Percentiles rank a stretch among this genome's conserved stretches.
Conservation (phyloP, 192 early-diverging fungal species). For the Allomyces javanicus region DNA sequence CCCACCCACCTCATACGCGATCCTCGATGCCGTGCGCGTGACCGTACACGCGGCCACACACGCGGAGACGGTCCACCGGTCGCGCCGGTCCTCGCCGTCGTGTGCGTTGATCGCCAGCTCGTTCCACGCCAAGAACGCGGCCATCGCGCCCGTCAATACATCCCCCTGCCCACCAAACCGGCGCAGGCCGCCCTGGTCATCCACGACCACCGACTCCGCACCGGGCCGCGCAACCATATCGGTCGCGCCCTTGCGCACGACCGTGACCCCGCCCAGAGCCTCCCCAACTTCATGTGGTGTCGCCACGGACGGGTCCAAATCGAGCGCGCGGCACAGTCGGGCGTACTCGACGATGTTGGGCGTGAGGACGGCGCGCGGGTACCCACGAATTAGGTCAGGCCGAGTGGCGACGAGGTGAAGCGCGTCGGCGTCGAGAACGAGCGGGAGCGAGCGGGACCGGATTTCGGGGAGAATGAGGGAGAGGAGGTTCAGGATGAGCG, state of each 20-base stretch:
- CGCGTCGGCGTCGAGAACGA: conserved; percentile 91
- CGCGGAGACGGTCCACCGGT: too few relatives aligned
- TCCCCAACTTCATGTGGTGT: conserved; percentile 29
- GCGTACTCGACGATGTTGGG: conserved; percentile 76
- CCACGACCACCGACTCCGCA: conserved; percentile 16
- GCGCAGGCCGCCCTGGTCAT: conserved; percentile 44
- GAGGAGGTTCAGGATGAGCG: conserved; percentile 40
- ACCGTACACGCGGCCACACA: too few relatives aligned
- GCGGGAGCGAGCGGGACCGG: conserved; percentile 29
- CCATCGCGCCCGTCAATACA: conserved; percentile 61
- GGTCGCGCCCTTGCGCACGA: conserved; percentile 55
- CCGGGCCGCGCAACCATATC: conserved; percentile 64
- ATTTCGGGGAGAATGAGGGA: conserved; percentile 47
- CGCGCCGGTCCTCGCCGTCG: too few relatives aligned
- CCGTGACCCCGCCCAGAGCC: conserved; percentile 53
- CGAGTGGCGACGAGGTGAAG: conserved; percentile 50
- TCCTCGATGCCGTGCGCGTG: too few relatives aligned
- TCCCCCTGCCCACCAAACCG: conserved; percentile 95
- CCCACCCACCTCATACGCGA: too few relatives aligned
- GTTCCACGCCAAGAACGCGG: conserved; percentile 70
- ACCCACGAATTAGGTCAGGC: conserved; percentile 51
- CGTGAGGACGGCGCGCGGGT: conserved; percentile 54
- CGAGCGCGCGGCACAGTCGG: conserved; percentile 41
- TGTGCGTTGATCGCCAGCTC: too few relatives aligned
- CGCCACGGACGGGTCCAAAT: background rate